Base-by-base conservation (phyloP, 2,329 filamentous ascomycete genomes). In the Colletotrichum truncatum region DNA sequence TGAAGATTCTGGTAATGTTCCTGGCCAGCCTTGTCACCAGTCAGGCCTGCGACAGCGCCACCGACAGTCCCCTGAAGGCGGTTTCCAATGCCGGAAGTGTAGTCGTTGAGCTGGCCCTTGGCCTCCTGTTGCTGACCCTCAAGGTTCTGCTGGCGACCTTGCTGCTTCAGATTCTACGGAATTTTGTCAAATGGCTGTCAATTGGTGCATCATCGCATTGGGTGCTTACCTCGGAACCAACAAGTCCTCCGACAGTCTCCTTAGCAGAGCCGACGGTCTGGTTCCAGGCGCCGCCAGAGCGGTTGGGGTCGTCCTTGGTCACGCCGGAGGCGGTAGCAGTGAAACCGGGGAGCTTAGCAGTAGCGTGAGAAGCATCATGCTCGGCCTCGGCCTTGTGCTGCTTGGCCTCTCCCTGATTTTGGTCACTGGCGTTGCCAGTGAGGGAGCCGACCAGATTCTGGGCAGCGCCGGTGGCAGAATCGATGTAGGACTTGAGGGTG, bases 251-350 rank as follows among this genome's bases (percentile, higher is more conserved):
- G 1, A 96, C 68, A 4, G 89, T 83, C 76, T 98, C 93, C 83
- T 98, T 98, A 43, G 90, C 90, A 1, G 91, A 87, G 55, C 94
- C 95, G n/a, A 94, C 74, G 5, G 93, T 97, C 81, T 98, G 94
- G 82, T 97, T 93, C 89, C 91, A 97, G 16, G 85, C 85, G 43
- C 95, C 94, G 16, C 87, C 76, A 21, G 85, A 81, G 69, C 94
- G 92, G 76, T 95, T 84, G 10, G 89, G 83, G 78, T 93, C 84
- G 78, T 97, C 93, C 70, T 87, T 85, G 67, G 90, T 86, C 51
- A 92, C 82, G 49, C 93, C 93, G 0, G 88, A 87, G 53, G 89
- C 83, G 10, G 90, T 90, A 63, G 92, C 85, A 23, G 90, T 88
- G 75, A 90, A 83, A 66, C 91, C 89, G 4, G 92, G 93, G n/a